Base-by-base conservation (phyloP, 2,329 filamentous ascomycete genomes). In the Aquanectria penicillioides region DNA sequence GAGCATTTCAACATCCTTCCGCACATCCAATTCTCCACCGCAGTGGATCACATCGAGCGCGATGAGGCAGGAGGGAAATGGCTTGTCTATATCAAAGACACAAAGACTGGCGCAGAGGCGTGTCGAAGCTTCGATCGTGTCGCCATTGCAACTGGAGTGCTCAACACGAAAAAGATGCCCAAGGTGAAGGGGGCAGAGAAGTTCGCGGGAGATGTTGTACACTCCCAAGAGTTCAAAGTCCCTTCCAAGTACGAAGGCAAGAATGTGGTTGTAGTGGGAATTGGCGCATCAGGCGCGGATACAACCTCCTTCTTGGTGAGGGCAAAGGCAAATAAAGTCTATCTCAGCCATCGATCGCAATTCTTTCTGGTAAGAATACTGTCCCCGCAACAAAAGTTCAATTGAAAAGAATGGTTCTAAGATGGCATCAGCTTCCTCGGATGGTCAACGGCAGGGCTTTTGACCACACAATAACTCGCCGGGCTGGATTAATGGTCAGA, bases 261-360 rank as follows among this genome's bases (percentile, higher is more conserved):
- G 65, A 80, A 72, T n/a, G 76, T 83, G 2, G 62, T 83, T 5
- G 72, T 83, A 0, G 71, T 83, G 5, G 81, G 80, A n/a, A 65
- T 80, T n/a, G 76, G 77, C 13, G 75, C 74, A 34, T 79, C 76
- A 2, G 71, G 69, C 12, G 65, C 65, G 1, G 71, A 73, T 31
- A 62, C 68, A 2, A 72, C 31, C 53, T 70, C 37, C 48, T 81
- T 54, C 62, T 74, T 46, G 64, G 71, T 23, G 60, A 74, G 62
- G n/a, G 63, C 49, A 8, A 64, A 60, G 22, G 75, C 78, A 6
- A 65, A 69, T 6, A 76, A 78, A 56, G 69, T 81, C 11, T 81
- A 78, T 62, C 62, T 80, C 41, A 78, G 79, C n/a, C 79, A 81
- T 56, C 73, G 78, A 6, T 70, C 72, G 4, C 65, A 67, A 15